Conservation (phyloP, 2,329 filamentous ascomycete genomes). For the Nemania serpens region DNA sequence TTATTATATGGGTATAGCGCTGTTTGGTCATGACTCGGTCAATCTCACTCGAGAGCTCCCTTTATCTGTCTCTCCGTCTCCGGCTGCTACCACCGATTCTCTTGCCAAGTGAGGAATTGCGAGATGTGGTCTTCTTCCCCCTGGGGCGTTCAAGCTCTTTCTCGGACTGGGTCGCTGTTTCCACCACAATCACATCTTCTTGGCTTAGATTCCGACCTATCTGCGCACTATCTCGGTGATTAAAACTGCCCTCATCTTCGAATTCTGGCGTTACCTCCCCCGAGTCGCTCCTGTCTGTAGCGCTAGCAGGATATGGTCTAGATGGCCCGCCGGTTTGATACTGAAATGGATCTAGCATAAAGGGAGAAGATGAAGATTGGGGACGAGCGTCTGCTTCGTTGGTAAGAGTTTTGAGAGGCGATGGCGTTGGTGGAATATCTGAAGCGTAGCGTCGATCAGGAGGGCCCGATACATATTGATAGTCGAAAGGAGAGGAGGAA, state of each 20-base stretch:
- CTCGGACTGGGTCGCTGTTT: slow-evolving; percentile 36
- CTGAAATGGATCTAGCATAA: slow-evolving; percentile 53
- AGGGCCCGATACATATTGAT: slow-evolving; percentile 49
- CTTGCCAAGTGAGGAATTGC: slow-evolving; percentile 44
- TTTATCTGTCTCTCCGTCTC: slow-evolving; percentile 42
- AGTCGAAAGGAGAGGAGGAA: slow-evolving; percentile 49
- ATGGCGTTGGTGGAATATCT: slow-evolving; percentile 47
- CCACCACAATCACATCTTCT: slow-evolving; percentile 49
- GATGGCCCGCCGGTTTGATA: slow-evolving; percentile 56
- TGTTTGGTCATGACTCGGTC: slow-evolving; percentile 15
- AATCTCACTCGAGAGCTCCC: slow-evolving; percentile 14
- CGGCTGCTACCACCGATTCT: slow-evolving; percentile 44
- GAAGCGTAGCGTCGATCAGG: slow-evolving; percentile 49
- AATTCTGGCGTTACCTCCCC: slow-evolving; percentile 44
- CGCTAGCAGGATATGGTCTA: slow-evolving; percentile 42
- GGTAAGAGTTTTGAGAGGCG: slow-evolving; percentile 40
- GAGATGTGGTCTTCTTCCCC: slow-evolving; percentile 47
- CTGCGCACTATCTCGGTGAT: slow-evolving; percentile 29
- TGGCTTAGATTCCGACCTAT: slow-evolving; percentile 39
- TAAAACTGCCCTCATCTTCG: slow-evolving; percentile 40
- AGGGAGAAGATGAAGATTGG: slow-evolving; percentile 39
- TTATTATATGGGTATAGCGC: slow-evolving; percentile 30
- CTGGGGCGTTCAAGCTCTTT: slow-evolving; percentile 39
- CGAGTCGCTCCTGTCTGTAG: slow-evolving; percentile 43
- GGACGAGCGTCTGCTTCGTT: slow-evolving; percentile 43